These are phyloP conservation scores for Solanum hybrid DNA, from an alignment of 305 asterid genomes.

Conservation along the genomic window DNA sequence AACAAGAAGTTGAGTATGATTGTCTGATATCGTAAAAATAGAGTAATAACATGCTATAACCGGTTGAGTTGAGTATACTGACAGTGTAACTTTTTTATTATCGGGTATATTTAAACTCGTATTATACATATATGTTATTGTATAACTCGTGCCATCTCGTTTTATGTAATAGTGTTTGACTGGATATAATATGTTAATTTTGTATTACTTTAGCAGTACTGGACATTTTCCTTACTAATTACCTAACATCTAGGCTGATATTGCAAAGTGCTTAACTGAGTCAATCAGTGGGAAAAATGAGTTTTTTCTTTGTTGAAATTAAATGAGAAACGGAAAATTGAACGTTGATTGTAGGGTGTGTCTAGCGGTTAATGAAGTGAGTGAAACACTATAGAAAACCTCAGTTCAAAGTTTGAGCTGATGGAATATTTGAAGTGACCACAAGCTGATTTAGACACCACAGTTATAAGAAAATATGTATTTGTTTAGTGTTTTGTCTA, in stretches of 20 bases:
- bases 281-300: neutral
- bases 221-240: neutral
- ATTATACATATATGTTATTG: neutral
- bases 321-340: neutral
- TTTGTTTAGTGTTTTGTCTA: neutral
- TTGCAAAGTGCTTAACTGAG: neutral
- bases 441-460: neutral
- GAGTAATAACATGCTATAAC: neutral
- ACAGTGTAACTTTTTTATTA: neutral
- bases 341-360: neutral
- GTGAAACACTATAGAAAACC: neutral
- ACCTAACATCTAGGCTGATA: neutral
- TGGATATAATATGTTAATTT: neutral
- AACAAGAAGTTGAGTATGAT: neutral
- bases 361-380: neutral
- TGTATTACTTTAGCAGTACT: neutral
- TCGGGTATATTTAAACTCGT: neutral
- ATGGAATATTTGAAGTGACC: neutral
- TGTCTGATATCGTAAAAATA: neutral
- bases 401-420: neutral
- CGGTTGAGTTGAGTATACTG: neutral
- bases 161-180: neutral
- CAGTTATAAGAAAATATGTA: neutral
- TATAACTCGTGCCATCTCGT: neutral
- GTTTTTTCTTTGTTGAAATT: neutral